Evolutionary conservation across 2,329 filamentous ascomycete species (phyloP).

Genomic region (Penicillium sp.): DNA sequence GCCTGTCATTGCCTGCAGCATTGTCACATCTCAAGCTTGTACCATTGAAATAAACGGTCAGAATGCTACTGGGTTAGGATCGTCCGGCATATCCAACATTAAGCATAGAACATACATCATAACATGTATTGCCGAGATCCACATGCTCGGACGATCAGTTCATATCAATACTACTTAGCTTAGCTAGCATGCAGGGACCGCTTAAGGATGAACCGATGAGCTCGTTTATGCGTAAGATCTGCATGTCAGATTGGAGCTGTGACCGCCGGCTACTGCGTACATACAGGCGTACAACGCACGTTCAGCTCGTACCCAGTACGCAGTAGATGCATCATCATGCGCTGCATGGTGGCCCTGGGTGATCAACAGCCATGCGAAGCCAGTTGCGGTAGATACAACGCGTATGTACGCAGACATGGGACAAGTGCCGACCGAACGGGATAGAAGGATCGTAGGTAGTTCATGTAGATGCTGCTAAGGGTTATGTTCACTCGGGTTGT

Average conservation of each 20-base stretch:
- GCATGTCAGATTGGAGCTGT: background rate
- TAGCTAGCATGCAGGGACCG: background rate
- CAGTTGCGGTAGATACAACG: background rate
- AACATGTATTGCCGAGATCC: background rate
- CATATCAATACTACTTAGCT: background rate
- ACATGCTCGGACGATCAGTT: background rate
- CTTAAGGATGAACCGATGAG: background rate
- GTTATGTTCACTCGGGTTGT: background rate
- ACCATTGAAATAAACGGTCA: background rate
- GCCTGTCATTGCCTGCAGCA: slow-evolving; percentile 5
- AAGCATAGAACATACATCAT: background rate
- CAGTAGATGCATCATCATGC: too few relatives aligned
- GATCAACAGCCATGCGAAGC: background rate
- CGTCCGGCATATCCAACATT: background rate
- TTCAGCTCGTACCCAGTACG: too few relatives aligned
- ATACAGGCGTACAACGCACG: too few relatives aligned
- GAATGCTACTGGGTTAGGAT: background rate
- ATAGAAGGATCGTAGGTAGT: slow-evolving; percentile 2
- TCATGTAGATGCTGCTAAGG: background rate
- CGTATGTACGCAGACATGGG: too few relatives aligned
- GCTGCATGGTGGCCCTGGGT: background rate
- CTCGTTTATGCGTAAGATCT: background rate
- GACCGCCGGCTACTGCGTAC: background rate
- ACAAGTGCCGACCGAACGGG: background rate
- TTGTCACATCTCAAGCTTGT: background rate